Evolutionary conservation across 2,329 filamentous ascomycete genomes (phyloP).

Genomic region (Cylindrodendrum hubeiense): DNA sequence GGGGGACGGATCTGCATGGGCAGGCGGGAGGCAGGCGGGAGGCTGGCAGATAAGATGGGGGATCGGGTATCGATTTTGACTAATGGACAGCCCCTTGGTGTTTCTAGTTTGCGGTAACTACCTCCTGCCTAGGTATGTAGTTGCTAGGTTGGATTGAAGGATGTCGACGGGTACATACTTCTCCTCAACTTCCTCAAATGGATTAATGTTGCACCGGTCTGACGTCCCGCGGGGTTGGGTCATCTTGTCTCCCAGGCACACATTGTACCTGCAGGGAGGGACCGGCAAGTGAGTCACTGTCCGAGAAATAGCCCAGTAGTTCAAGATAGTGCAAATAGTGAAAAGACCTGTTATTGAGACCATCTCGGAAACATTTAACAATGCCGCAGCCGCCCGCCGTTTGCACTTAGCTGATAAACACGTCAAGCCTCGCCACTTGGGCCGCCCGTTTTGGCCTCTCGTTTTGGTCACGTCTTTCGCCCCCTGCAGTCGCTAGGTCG

Average conservation of each 20-base stretch:
- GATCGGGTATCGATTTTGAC: neutral
- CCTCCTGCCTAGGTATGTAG: no score
- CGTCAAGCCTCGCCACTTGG: neutral
- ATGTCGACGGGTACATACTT: neutral
- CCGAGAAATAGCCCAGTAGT: conserved; percentile 35
- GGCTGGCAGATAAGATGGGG: neutral
- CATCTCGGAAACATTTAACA: neutral
- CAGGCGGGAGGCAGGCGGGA: neutral
- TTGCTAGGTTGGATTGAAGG: neutral
- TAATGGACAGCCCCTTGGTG: neutral
- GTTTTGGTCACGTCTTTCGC: neutral
- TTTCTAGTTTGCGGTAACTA: neutral
- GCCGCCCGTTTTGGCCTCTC: neutral
- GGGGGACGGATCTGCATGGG: neutral
- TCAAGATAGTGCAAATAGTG: neutral
- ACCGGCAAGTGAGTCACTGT: conserved; percentile 57
- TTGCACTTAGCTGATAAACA: neutral
- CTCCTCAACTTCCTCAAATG: no score
- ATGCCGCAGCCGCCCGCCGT: neutral
- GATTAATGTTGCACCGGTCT: neutral
- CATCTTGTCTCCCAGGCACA: neutral
- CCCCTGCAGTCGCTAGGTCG: neutral
- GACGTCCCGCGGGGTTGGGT: neutral
- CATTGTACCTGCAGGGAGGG: neutral
- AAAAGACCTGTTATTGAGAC: neutral